Conservation (phyloP, 805 yeast genomes). For the Candida xiaguanensis region DNA sequence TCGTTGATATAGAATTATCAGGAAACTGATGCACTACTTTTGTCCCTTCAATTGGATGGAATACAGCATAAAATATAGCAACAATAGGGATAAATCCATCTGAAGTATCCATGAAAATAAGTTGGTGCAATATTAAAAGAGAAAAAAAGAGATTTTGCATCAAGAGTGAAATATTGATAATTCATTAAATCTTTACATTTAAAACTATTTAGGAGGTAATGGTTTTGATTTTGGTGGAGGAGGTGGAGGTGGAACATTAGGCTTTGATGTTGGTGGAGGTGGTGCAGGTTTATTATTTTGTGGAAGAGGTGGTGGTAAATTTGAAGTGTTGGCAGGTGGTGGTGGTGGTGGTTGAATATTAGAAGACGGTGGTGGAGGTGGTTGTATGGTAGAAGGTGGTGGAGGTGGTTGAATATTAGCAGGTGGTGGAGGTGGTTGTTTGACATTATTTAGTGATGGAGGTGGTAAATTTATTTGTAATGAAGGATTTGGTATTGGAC, state of each 20-base stretch:
- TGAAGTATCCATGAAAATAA: conserved; percentile 24
- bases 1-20: conserved; percentile 53
- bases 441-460: conserved; percentile 10
- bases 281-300: conserved; percentile 15
- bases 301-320: conserved; percentile 1
- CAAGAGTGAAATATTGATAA: no score
- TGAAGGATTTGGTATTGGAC: conserved; percentile 10
- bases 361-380: conserved; percentile 17
- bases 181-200: not conserved
- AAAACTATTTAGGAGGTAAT: not conserved
- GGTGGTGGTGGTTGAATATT: conserved; percentile 24
- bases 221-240: conserved; percentile 1
- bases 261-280: conserved; percentile 12
- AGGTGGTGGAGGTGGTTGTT: conserved; percentile 17
- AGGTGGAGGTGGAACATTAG: conserved; percentile 15
- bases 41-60: conserved; percentile 95
- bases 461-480: conserved; percentile 16
- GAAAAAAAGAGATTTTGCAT: not conserved
- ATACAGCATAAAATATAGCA: conserved; percentile 85
- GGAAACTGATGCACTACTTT: conserved; percentile 91
- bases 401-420: conserved; percentile 16
- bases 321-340: conserved; percentile 16
- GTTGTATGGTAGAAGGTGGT: conserved; percentile 18
- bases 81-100: conserved; percentile 85
- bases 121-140: not conserved